Conservation (phyloP, 257 asterid species). For the Ilex asprella region DNA sequence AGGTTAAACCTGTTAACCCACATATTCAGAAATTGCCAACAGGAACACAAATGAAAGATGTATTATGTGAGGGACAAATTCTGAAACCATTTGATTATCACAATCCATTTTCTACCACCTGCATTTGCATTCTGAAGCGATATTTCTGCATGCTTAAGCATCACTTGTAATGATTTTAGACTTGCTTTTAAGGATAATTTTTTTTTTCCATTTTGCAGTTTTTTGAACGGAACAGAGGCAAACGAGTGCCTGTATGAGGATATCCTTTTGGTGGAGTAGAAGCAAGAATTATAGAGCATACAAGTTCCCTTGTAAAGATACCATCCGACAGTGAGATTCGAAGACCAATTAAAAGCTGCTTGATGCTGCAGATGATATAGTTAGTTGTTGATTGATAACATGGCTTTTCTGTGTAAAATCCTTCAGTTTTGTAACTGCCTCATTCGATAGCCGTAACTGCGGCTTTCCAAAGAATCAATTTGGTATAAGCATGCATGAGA, state of each 20-base stretch:
- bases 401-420: too few relatives aligned
- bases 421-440: too few relatives aligned
- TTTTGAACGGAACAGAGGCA: conserved; percentile 19
- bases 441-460: too few relatives aligned
- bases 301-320: too few relatives aligned
- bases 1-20: too few relatives aligned
- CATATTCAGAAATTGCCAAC: neutral
- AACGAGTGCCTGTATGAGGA: conserved; percentile 32
- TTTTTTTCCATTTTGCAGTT: conserved; percentile 22
- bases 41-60: neutral
- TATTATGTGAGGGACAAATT: neutral
- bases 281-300: too few relatives aligned
- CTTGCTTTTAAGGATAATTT: neutral
- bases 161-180: neutral
- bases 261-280: neutral
- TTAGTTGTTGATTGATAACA: too few relatives aligned
- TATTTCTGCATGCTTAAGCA: neutral
- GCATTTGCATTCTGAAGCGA: neutral
- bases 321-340: too few relatives aligned
- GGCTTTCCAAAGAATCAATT: too few relatives aligned
- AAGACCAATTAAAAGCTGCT: too few relatives aligned
- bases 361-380: too few relatives aligned
- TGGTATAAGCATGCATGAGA: too few relatives aligned
- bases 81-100: neutral
- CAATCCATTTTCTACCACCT: neutral